Evolutionary conservation across 345 rosid genomes (phyloP).

Genomic region (Gossypium turneri): DNA sequence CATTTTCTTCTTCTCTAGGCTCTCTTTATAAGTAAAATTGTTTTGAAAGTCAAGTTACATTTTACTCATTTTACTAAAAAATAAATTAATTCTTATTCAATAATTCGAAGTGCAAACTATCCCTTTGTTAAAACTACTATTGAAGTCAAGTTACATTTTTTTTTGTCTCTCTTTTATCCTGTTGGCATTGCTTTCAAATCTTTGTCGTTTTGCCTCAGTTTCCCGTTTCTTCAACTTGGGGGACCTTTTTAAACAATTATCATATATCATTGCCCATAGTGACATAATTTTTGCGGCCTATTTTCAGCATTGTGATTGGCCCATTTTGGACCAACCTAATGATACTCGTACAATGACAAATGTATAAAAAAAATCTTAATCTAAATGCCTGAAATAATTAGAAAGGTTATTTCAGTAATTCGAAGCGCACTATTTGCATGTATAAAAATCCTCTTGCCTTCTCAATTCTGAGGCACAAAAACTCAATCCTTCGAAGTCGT

Average conservation of each 20-base stretch:
- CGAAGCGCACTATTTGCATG: constrained; percentile 4
- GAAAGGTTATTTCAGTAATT: constrained; percentile 35
- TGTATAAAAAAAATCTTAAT: too few relatives aligned
- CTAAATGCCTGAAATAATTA: background rate
- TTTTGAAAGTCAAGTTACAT: too few relatives aligned
- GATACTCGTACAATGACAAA: too few relatives aligned
- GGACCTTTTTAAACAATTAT: background rate
- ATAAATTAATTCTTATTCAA: too few relatives aligned
- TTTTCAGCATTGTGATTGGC: background rate
- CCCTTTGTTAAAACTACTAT: too few relatives aligned
- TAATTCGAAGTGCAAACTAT: too few relatives aligned
- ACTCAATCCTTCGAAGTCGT: background rate
- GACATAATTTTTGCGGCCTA: constrained; percentile 2
- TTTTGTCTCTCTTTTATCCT: background rate
- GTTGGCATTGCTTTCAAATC: background rate
- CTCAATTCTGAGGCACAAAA: constrained; percentile 18
- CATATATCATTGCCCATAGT: background rate
- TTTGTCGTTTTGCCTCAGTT: background rate
- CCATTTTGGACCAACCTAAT: background rate
- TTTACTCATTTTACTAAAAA: too few relatives aligned
- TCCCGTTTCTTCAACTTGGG: background rate
- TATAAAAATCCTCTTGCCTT: constrained; percentile 10
- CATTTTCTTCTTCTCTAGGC: background rate
- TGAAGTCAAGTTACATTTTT: too few relatives aligned
- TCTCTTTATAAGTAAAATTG: background rate